Conservation (phyloP, 2,329 filamentous ascomycete species). For the Aureobasidium sp. region DNA sequence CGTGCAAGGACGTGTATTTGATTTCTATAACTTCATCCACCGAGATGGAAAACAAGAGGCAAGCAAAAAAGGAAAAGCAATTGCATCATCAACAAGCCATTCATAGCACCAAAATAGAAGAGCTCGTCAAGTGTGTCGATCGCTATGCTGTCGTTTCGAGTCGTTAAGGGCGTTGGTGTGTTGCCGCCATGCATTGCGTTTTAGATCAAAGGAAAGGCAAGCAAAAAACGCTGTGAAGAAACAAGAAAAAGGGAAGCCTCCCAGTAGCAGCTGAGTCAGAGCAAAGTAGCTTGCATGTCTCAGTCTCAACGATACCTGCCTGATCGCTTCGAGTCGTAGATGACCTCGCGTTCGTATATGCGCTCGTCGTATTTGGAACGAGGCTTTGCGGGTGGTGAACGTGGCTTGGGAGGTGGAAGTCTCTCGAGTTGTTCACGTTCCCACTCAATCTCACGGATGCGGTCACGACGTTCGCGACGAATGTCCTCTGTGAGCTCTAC, state of each 20-base stretch:
- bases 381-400: constrained; percentile 30
- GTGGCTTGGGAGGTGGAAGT: constrained; percentile 31
- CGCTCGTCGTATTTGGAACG: constrained; percentile 51
- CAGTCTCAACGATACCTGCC: constrained; percentile 6
- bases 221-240: neutral
- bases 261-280: neutral
- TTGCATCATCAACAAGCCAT: neutral
- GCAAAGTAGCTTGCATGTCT: neutral
- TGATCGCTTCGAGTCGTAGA: constrained; percentile 43
- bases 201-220: neutral
- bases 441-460: constrained; percentile 53
- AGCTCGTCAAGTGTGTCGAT: neutral
- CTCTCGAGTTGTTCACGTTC: constrained; percentile 49
- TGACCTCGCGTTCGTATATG: constrained; percentile 59
- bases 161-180: neutral
- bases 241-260: neutral
- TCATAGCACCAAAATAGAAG: neutral
- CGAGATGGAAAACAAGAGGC: neutral
- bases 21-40: neutral
- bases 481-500: constrained; percentile 79
- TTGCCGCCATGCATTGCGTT: neutral
- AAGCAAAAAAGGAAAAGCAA: neutral
- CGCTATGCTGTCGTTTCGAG: constrained; percentile 6
- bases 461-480: constrained; percentile 53
- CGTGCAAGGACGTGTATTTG: neutral